These are phyloP conservation scores for Backusella circina DNA, from an alignment of 192 early-diverging fungal genomes.

Conservation along the genomic window DNA sequence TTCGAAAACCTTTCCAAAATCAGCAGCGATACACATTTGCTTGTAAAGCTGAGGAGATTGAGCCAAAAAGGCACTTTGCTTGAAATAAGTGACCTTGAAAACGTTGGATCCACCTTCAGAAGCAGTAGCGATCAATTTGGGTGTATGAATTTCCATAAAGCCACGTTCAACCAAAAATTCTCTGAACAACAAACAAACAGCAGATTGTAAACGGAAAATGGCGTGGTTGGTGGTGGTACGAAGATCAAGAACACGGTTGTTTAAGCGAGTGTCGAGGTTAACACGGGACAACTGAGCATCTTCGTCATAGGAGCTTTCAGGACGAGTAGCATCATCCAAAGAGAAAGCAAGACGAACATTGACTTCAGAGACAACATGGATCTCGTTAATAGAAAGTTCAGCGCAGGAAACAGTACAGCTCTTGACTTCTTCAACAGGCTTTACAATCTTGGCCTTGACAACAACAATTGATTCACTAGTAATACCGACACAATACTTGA, in stretches of 20 bases:
- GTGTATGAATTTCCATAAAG: conserved; percentile 97
- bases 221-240: conserved; percentile 95
- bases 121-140: conserved; percentile 92
- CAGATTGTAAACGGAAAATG: conserved; percentile 96
- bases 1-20: conserved; percentile 98
- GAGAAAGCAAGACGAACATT: conserved; percentile 82
- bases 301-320: conserved; percentile 74
- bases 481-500: conserved; percentile 83
- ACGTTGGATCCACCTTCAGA: conserved; percentile 98
- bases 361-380: conserved; percentile 73
- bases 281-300: conserved; percentile 72
- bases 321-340: conserved; percentile 87
- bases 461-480: conserved; percentile 86
- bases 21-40: conserved; percentile 97
- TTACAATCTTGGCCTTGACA: conserved; percentile 76
- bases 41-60: conserved; percentile 99
- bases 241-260: conserved; percentile 94
- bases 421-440: conserved; percentile 81
- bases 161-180: conserved; percentile 79
- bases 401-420: conserved; percentile 90
- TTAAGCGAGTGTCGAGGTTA: conserved; percentile 85
- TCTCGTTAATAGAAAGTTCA: conserved; percentile 80
- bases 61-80: conserved; percentile 87
- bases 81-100: conserved; percentile 98
- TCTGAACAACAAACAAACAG: conserved; percentile 91